Percentiles rank a stretch among this genome's conserved stretches.
Conservation (phyloP, 345 rosid genomes). For the Excoecaria cochinchinensis region DNA sequence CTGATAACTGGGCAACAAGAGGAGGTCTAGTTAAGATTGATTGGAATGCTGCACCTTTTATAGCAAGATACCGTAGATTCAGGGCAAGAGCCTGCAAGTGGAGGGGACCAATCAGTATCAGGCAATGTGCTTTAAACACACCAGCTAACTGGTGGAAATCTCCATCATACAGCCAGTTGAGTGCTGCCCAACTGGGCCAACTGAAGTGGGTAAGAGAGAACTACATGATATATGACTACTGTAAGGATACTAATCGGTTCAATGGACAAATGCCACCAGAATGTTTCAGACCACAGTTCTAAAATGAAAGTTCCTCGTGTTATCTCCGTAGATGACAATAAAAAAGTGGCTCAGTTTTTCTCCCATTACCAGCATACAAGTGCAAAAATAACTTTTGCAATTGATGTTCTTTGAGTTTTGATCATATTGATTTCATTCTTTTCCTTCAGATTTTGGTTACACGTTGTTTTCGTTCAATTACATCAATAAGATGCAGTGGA, state of each 20-base stretch:
- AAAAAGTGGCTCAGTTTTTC: background rate
- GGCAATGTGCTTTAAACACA: conserved; percentile 38
- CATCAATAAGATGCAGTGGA: background rate
- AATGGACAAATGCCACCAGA: conserved; percentile 61
- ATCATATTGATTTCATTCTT: background rate
- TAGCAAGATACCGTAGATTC: conserved; percentile 46
- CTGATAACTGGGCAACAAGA: conserved; percentile 73
- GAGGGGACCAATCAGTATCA: conserved; percentile 51
- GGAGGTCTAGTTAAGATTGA: conserved; percentile 67
- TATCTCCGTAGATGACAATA: background rate
- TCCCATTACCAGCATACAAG: background rate
- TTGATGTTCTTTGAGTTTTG: background rate
- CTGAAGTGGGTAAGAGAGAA: conserved; percentile 53
- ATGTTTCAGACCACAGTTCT: conserved; percentile 62
- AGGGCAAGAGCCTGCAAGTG: conserved; percentile 63
- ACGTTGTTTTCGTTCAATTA: background rate
- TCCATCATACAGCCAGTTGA: conserved; percentile 45
- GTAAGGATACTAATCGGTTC: conserved; percentile 60
- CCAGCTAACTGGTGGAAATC: conserved; percentile 62
- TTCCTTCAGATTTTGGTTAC: background rate
- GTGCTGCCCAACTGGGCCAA: conserved; percentile 35
- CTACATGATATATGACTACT: conserved; percentile 66
- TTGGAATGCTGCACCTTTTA: conserved; percentile 58
- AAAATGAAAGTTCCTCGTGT: conserved; percentile 1
- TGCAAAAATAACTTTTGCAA: background rate